Base-by-base conservation (phyloP, 1,284 basidiomycete genomes). In the Austroboletus novae-zelandiae region DNA sequence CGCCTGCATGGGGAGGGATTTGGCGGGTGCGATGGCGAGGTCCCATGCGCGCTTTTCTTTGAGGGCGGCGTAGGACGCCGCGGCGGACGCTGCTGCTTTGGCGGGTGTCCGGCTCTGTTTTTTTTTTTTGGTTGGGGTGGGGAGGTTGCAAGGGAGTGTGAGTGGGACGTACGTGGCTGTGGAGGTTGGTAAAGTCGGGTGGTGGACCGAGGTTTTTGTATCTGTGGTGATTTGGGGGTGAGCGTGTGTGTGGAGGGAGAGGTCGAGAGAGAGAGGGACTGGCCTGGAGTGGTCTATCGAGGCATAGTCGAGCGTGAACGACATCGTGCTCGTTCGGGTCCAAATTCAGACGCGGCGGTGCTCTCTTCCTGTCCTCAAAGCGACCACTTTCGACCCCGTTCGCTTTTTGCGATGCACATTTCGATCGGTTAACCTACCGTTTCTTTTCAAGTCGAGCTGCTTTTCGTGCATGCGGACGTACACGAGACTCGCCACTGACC, bases 1-100 rank as follows among this genome's bases (percentile, higher is more conserved):
- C 2, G 84, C 91, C 65, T 95, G 92, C 93, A 95, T 95, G 5
- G 93, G 93, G 20, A 96, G 77, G 11, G 84, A 84, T 69, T 95
- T 94, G 39, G 89, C 90, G 1, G 92, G 92, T 40, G 83, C 75
- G 47, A 88, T 79, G 35, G 92, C 92, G 47, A 93, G 74, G 57
- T 94, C 91, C 91, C 93, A 93, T 48, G 93, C 92, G 40, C 91
- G 83, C 61, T 82, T 84, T 57, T 85, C 79, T 66, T 92, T 92
- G 54, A 94, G 74, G 27, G 73, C 67, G 55, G 84, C 79, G 57
- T 88, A 83, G 2, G 81, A 79, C 23, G 74, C 71, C 1, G 75
- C 50, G 0, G 71, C 61, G 0, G 68, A 62, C 0, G 73, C 53
- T 1, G 69, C 53, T 8, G 71, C 62, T 53, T 79, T 82, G 18